A percentile compares a stretch with the other conserved stretches of the same genome.
Conservation (phyloP, 192 early-diverging fungal genomes). For the Anaeromyces robustus region DNA sequence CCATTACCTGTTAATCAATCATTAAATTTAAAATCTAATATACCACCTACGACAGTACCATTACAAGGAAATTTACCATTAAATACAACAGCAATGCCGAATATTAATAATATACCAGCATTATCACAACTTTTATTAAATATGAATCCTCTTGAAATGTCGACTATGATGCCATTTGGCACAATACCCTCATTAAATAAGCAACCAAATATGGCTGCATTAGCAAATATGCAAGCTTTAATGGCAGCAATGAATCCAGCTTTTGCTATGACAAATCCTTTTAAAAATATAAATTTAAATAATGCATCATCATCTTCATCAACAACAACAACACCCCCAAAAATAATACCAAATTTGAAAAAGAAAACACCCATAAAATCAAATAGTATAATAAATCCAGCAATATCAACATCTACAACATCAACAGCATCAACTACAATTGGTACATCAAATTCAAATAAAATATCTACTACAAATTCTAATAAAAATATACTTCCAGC, state of each 20-base stretch:
- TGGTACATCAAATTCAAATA: background rate
- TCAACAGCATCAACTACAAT: background rate
- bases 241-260: background rate
- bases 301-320: too few relatives aligned
- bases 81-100: background rate
- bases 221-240: background rate
- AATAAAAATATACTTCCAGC: background rate
- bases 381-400: too few relatives aligned
- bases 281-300: background rate
- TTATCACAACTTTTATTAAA: background rate
- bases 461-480: background rate
- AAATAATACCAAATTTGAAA: background rate
- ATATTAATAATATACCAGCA: background rate
- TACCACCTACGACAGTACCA: background rate
- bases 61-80: background rate
- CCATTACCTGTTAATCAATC: background rate
- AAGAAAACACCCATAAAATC: background rate
- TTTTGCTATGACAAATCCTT: background rate
- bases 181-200: background rate
- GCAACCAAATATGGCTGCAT: background rate
- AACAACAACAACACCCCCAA: background rate
- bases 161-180: background rate
- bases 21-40: background rate
- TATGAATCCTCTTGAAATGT: background rate
- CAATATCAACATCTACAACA: too few relatives aligned